These are phyloP conservation scores for Aegilops bicornis DNA, from an alignment of 176 grass and related monocot species.

Conservation along the genomic window DNA sequence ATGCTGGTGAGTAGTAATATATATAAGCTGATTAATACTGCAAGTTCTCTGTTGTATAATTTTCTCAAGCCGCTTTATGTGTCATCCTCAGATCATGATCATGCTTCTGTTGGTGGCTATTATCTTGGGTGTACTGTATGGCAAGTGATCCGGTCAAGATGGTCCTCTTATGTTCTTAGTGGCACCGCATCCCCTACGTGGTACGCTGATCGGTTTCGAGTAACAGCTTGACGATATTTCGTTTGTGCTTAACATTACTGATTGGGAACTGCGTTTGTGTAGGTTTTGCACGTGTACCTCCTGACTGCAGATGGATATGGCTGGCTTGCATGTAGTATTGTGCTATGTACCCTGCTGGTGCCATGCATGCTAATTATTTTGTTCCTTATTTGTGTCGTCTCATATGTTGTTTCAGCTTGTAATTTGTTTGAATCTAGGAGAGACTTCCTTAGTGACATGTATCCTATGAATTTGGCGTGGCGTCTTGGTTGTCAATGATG, in stretches of 20 bases:
- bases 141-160: conserved; percentile 24
- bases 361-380: neutral
- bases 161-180: neutral
- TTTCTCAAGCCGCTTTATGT: conserved; percentile 26
- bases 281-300: neutral
- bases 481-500: neutral
- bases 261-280: neutral
- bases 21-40: neutral
- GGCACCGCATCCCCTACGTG: neutral
- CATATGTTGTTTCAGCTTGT: neutral
- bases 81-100: conserved; percentile 50
- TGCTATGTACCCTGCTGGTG: neutral
- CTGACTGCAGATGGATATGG: neutral
- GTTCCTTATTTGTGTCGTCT: neutral
- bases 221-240: neutral
- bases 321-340: neutral
- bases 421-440: neutral
- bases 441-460: neutral
- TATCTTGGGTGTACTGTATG: conserved; percentile 50
- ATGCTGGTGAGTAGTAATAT: conserved; percentile 53
- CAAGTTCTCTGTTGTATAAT: neutral
- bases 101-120: conserved; percentile 60
- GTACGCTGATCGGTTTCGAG: neutral
- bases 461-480: neutral
- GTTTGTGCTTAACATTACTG: neutral